Evolutionary conservation across 2,329 filamentous ascomycete genomes (phyloP).

Genomic region (Penicillium sp.): DNA sequence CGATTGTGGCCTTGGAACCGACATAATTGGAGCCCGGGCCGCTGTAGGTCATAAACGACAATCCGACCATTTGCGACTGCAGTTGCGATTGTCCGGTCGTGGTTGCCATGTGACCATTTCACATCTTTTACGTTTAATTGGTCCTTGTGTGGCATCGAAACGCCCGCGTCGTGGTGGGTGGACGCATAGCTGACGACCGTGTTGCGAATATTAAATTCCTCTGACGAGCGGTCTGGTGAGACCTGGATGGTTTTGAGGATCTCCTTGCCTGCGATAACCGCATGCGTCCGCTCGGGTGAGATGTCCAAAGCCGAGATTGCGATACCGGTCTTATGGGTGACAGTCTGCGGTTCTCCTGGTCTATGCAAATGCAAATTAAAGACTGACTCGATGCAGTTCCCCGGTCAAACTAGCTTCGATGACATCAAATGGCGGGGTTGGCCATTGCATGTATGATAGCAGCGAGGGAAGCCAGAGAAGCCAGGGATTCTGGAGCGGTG

Average conservation of each 20-base stretch:
- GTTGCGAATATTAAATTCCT: conserved; percentile 63
- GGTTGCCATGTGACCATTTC: conserved; percentile 65
- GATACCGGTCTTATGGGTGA: conserved; percentile 63
- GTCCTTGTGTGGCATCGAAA: conserved; percentile 54
- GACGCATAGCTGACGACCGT: conserved; percentile 59
- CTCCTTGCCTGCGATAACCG: conserved; percentile 63
- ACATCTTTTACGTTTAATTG: conserved; percentile 64
- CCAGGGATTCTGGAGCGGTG: conserved; percentile 14
- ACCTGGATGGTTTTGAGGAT: conserved; percentile 65
- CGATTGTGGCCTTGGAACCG: conserved; percentile 64
- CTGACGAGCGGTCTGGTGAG: conserved; percentile 55
- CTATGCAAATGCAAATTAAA: conserved; percentile 4
- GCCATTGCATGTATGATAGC: background rate
- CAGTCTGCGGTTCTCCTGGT: conserved; percentile 53
- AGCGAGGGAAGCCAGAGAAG: background rate
- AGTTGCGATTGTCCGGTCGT: conserved; percentile 60
- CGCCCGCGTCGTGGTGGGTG: conserved; percentile 48
- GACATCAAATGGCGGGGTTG: conserved; percentile 10
- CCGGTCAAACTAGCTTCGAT: conserved; percentile 8
- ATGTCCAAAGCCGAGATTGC: conserved; percentile 63
- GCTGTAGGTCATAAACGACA: conserved; percentile 63
- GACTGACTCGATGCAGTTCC: conserved; percentile 25
- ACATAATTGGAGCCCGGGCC: conserved; percentile 59
- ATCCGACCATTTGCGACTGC: conserved; percentile 65
- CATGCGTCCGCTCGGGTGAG: conserved; percentile 62